Base-by-base conservation (phyloP, 1,284 basidiomycete species). In the Cystobasidiaceae sp. region DNA sequence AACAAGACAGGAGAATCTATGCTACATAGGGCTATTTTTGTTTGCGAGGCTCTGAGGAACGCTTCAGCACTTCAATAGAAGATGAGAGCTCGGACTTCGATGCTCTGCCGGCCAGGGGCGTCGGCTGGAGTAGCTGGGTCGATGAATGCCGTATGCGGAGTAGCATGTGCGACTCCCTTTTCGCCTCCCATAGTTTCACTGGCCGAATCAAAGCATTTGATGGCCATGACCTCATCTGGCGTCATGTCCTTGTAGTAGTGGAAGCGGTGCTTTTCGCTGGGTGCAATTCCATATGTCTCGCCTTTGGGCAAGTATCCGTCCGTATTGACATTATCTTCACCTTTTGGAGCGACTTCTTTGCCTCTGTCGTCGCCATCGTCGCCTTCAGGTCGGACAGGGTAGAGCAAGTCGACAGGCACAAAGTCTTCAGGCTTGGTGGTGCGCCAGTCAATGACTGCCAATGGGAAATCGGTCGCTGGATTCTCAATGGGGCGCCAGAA, bases 81-180 rank as follows among this genome's bases (percentile, higher is more conserved):
- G 0, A 85, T 83, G 9, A 86, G 75, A 0, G 82, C 80, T 25
- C 84, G 73, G 27, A 85, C 72, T 74, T 85, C 84, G 60, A 85
- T 85, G 0, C 83, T 84, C 75, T 85, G 80, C 51, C 84, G 76
- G 4, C 77, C 75, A 30, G 81, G 82, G 0, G 82, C 78, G 37
- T 77, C 82, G 45, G 76, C 71, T 4, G 84, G 83, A 1, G 82
- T 83, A 1, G 77, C 78, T 2, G 82, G 81, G 68, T 85, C 84
- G 32, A 76, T 66, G 69, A 85, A 85, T 2, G 79, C 82, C n/a
- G 82, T 83, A 68, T 86, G 84, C 3, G 84, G 84, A 0, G 84
- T 83, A 59, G 83, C 80, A 2, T 78, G 71, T 1, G 83, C 82
- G 7, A 83, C 48, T 13, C 66, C 66, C 21, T 59, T 48, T 32